Conservation (phyloP, 139 green algal species). For the Mesotaenium endlicherianum region DNA sequence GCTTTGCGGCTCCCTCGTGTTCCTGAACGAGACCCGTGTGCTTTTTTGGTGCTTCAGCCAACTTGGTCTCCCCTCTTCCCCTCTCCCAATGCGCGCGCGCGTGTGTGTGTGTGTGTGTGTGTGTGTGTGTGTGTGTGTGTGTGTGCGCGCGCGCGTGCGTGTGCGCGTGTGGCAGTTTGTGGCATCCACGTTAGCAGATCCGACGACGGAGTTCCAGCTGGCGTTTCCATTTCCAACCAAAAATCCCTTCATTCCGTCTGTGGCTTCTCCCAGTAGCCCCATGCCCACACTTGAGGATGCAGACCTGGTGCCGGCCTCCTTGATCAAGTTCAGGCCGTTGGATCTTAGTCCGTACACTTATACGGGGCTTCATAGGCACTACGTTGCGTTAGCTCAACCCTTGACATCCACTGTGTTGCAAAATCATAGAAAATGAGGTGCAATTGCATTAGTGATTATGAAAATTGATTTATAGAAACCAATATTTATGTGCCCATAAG, state of each 20-base stretch:
- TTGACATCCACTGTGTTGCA: no score
- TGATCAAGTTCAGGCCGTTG: constrained; percentile 40
- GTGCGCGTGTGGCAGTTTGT: constrained; percentile 40
- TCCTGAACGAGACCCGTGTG: no score
- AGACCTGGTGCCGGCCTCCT: constrained; percentile 34
- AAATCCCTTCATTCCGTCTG: constrained; percentile 18
- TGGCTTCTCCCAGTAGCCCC: background rate
- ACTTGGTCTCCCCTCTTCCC: background rate
- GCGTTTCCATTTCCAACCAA: constrained; percentile 28
- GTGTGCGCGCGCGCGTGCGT: background rate
- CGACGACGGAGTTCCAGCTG: constrained; percentile 40
- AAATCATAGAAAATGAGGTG: no score
- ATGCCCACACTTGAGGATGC: constrained; percentile 35
- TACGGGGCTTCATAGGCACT: no score
- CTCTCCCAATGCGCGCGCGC: no score
- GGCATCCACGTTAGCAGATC: constrained; percentile 12
- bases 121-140: background rate
- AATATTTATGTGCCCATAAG: no score
- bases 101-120: no score
- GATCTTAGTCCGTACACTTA: background rate
- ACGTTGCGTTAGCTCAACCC: no score
- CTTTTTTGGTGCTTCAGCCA: no score
- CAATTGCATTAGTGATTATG: no score
- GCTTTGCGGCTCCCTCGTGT: no score
- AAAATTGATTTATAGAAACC: no score